A percentile compares a stretch with the other conserved stretches of the same genome.
phyloP scores from a whole-genome alignment of 208 protist genomes.

The Leishmania braziliensis region DNA sequence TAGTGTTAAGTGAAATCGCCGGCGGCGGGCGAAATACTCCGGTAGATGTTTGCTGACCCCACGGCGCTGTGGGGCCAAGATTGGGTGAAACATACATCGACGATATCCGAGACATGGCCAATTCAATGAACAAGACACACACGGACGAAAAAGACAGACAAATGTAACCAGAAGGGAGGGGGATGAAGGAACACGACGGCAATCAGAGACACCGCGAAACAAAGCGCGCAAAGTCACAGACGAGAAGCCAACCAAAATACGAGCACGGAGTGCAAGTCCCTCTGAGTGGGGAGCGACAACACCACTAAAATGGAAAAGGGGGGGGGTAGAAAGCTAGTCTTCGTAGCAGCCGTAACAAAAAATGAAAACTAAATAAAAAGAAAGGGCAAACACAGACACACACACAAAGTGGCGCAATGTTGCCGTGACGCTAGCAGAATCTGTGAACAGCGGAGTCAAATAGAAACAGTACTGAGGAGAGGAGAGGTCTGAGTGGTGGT shows the following conservation, averaged over 20 bases:
- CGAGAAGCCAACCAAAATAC: neutral
- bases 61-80: constrained; percentile 58
- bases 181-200: neutral
- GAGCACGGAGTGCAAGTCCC: neutral
- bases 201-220: constrained; percentile 3
- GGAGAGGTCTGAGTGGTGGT: neutral
- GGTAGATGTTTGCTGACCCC: constrained; percentile 64
- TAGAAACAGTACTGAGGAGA: neutral
- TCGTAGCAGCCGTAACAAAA: constrained; percentile 1
- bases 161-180: neutral
- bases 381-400: too few relatives aligned
- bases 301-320: neutral
- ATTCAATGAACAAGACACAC: neutral
- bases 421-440: neutral
- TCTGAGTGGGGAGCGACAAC: neutral
- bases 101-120: constrained; percentile 31
- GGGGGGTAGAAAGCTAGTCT: neutral
- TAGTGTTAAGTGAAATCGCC: constrained; percentile 20
- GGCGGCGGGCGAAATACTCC: constrained; percentile 76
- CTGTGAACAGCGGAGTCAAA: neutral
- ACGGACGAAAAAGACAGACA: neutral
- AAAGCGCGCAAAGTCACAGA: neutral
- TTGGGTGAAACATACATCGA: constrained; percentile 67
- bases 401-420: neutral
- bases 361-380: neutral